A percentile compares a stretch with the other conserved stretches of the same genome.
Conservation (phyloP, 192 early-diverging fungal genomes). For the Powellomyces hirtus region DNA sequence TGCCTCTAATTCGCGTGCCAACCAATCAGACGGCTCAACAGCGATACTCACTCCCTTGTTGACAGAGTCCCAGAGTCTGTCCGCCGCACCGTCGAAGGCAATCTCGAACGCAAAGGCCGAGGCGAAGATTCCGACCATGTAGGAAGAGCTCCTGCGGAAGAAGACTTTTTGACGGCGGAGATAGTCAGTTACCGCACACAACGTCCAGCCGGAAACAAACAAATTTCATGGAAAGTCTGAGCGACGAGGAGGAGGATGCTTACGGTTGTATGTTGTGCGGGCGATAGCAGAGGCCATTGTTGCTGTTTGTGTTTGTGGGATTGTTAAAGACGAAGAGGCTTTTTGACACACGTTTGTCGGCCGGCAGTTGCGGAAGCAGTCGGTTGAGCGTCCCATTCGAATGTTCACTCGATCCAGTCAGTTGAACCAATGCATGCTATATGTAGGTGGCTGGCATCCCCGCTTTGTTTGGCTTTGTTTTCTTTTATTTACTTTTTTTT, state of each 20-base stretch:
- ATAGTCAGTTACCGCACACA: background rate
- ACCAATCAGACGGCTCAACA: too few species aligned
- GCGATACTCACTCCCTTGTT: slow-evolving; percentile 73
- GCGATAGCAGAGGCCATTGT: slow-evolving; percentile 20
- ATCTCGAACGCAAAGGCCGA: slow-evolving; percentile 73
- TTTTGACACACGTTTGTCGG: too few species aligned
- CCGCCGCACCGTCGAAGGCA: slow-evolving; percentile 60
- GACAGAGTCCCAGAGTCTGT: slow-evolving; percentile 64
- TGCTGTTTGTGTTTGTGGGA: too few species aligned
- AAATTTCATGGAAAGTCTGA: background rate
- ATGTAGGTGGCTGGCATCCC: too few species aligned
- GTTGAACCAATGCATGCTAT: too few species aligned
- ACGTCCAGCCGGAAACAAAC: background rate
- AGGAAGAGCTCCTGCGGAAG: slow-evolving; percentile 72
- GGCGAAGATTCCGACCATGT: slow-evolving; percentile 64
- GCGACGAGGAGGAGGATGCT: background rate
- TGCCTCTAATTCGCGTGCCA: background rate
- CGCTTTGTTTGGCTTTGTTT: too few species aligned
- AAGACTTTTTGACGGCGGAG: slow-evolving; percentile 35
- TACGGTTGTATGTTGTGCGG: slow-evolving; percentile 15
- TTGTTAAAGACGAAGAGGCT: too few species aligned
- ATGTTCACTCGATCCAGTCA: too few species aligned
- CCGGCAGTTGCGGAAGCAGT: too few species aligned
- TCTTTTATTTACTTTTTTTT: too few species aligned
- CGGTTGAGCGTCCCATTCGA: too few species aligned